Base-by-base conservation (phyloP, 345 rosid species). In the Laguncularia racemosa region DNA sequence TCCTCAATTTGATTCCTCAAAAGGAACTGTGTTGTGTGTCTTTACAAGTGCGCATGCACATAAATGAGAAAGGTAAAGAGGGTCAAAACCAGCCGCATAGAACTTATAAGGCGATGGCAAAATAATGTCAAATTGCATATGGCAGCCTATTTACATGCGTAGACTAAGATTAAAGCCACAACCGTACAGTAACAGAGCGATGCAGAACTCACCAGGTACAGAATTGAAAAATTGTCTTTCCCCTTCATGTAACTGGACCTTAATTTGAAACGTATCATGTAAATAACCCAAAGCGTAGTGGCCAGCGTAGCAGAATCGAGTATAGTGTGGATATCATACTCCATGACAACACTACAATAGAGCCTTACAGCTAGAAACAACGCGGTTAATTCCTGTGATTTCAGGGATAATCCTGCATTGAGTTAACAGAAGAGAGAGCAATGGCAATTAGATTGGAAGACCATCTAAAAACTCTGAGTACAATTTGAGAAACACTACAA, bases 271-370 rank as follows among this genome's bases (percentile, higher is more conserved):
- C 93, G 96, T 68, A 95, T 90, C 97, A 84, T 90, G 73, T 75
- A 95, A 46, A 95, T 88, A 68, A 95, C 99, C 99, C 99, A 95
- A 15, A 95, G 74, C 20, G 99, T 95, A 14, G 99, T 90, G 14
- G 68, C 99, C 73, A 90, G 67, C 15, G 99, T 90, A 59, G 97
- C 85, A 53, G 91, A 77, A 71, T 95, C 99, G 40, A 95, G 95
- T 55, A 95, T 0, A 12, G 99, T 95, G 62, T 95, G 99, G 60
- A 95, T 88, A 74, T 89, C 99, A 73, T 88, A 90, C 67, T 95
- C 99, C 99, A 95, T 95, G n/a, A 89, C 95, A 65, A 93, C 74
- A 76, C 99, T 93, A 49, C 99, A 93, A 68, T 89, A 89, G 63
- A 95, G 63, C 73, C 99, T 85, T 19, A 84, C 91, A 48, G 92